phyloP scores from a whole-genome alignment of 371 early-diverging fungal species.

The Actinomucor elegans region DNA sequence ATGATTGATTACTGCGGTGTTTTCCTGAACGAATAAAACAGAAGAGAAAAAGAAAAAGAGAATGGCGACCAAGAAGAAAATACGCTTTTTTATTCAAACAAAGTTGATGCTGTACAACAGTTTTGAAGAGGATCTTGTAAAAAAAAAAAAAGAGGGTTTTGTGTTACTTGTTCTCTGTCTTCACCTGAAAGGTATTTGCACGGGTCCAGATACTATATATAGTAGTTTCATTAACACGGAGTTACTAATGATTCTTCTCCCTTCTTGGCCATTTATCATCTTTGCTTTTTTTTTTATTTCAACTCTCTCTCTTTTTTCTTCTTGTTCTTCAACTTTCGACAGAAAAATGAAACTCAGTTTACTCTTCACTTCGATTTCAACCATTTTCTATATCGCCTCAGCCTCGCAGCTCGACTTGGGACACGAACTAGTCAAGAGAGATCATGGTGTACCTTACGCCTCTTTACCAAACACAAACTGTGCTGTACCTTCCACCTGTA shows the following conservation, averaged over 20 bases:
- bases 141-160: neutral
- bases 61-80: neutral
- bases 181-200: too few species aligned
- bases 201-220: constrained; percentile 1
- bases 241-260: neutral
- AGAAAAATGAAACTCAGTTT: constrained; percentile 30
- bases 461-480: constrained; percentile 34
- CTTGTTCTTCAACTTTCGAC: neutral
- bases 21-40: neutral
- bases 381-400: constrained; percentile 7
- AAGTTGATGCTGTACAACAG: constrained; percentile 10
- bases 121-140: constrained; percentile 5
- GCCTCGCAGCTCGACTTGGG: constrained; percentile 1
- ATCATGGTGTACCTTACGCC: constrained; percentile 37
- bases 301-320: constrained; percentile 5
- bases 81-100: neutral
- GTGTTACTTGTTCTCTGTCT: neutral
- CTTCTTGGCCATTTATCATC: neutral
- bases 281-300: constrained; percentile 2
- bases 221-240: constrained; percentile 14
- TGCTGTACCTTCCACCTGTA: constrained; percentile 27
- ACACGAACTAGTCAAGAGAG: constrained; percentile 29
- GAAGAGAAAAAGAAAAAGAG: neutral
- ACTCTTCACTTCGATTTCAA: constrained; percentile 14
- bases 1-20: constrained; percentile 7